Conservation (phyloP, 495 filamentous ascomycete species). For the Talaromyces liani region DNA sequence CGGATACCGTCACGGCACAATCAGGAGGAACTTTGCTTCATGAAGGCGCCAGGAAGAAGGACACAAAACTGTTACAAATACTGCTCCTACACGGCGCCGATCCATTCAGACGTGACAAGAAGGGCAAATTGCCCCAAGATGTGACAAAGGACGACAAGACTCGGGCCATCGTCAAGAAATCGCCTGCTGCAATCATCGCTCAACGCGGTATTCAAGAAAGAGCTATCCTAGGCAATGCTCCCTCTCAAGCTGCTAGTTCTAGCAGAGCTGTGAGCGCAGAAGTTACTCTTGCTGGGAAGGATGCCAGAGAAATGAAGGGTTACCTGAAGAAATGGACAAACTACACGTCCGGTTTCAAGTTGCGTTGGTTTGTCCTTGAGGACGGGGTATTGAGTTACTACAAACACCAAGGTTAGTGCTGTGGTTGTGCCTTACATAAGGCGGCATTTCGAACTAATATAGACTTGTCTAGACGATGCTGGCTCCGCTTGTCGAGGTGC, state of each 20-base stretch:
- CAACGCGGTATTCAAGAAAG: slow-evolving; percentile 95
- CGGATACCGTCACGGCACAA: slow-evolving; percentile 66
- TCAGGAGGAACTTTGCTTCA: slow-evolving; percentile 84
- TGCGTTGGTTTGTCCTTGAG: slow-evolving; percentile 96
- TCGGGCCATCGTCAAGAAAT: slow-evolving; percentile 79
- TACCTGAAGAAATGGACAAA: slow-evolving; percentile 99
- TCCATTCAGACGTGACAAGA: slow-evolving; percentile 89
- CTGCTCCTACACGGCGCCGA: slow-evolving; percentile 94
- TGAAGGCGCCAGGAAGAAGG: slow-evolving; percentile 82
- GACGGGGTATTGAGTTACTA: slow-evolving; percentile 98
- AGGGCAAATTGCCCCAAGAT: slow-evolving; percentile 92
- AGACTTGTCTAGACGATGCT: slow-evolving; percentile 47
- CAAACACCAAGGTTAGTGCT: slow-evolving; percentile 73
- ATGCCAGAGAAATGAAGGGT: slow-evolving; percentile 92
- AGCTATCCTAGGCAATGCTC: slow-evolving; percentile 76
- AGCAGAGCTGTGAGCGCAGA: slow-evolving; percentile 50
- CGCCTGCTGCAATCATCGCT: slow-evolving; percentile 87
- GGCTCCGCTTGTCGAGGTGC: slow-evolving; percentile 91
- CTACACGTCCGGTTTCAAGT: slow-evolving; percentile 90
- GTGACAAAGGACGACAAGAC: slow-evolving; percentile 94
- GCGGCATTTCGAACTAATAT: neutral
- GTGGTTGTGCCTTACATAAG: neutral
- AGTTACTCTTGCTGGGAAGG: slow-evolving; percentile 62
- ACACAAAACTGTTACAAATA: slow-evolving; percentile 77
- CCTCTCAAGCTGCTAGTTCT: slow-evolving; percentile 45